Base-by-base conservation (phyloP, 2,329 filamentous ascomycete species). In the Rhinocladiella similis region DNA sequence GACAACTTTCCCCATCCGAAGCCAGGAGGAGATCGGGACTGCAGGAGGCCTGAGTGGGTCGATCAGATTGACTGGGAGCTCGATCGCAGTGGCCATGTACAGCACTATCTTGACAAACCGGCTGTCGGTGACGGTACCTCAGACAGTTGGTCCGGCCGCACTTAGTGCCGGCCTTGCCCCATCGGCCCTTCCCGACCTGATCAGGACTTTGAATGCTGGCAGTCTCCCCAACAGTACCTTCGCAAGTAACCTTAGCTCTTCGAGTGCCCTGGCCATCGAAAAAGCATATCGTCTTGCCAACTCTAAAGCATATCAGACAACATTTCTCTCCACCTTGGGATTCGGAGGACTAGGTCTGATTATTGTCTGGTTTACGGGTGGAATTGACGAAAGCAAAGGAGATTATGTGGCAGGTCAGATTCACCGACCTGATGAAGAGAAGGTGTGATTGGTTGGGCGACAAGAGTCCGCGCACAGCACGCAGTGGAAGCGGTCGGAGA, bases 1-100 rank as follows among this genome's bases (percentile, higher is more conserved):
- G 5, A n/a, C 41, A 1, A 47, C 48, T 10, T 41, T 56, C 19
- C 33, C 38, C 18, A n/a, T 56, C 16, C 29, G 33, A 10, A 16
- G 13, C 10, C 54, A 56, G 25, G 42, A 52, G 19, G 54, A 56
- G 27, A 52, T 56, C 41, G 54, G 54, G 6, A 9, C 22, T 5
- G 54, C 29, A 10, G 54, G 48, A 41, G 54, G 54, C 7, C 14
- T 56, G 5, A 35, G 35, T 18, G 54, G 48, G 16, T 25, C 19
- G 5, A 47, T 52, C 25, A 39, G 54, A 6, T 16, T 13, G 6
- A 10, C 25, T 16, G 19, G 16, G 9, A 42, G 33, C 4, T n/a
- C 42, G 3, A 25, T 52, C 20, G 47, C 35, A 9, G 10, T 35
- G 1, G 42, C 38, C 7, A 27, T 56, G 3, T 56, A 52, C 35